Evolutionary conservation across 2,329 filamentous ascomycete species (phyloP).

Genomic region (Trichoderma asperellum): DNA sequence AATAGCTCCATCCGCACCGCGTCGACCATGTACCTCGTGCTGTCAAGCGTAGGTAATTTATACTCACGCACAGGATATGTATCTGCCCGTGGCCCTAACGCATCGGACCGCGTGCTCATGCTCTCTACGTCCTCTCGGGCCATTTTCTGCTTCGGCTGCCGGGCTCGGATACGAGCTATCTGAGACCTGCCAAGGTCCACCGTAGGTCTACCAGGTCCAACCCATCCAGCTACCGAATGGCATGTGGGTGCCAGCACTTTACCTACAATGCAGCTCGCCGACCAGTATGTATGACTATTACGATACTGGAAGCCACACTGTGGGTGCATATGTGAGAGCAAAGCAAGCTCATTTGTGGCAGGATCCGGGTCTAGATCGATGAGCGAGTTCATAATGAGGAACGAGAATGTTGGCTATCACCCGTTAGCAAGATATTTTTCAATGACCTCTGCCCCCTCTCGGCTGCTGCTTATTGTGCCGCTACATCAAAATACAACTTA

Average conservation of each 20-base stretch:
- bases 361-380: conserved; percentile 74
- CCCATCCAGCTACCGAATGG: conserved; percentile 71
- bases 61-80: conserved; percentile 71
- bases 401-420: conserved; percentile 63
- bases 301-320: conserved; percentile 77
- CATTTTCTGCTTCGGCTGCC: conserved; percentile 59
- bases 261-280: conserved; percentile 70
- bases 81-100: conserved; percentile 66
- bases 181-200: conserved; percentile 69
- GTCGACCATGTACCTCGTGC: conserved; percentile 62
- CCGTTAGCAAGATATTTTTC: conserved; percentile 4
- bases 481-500: conserved; percentile 44
- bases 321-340: conserved; percentile 69
- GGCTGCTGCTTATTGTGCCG: not conserved
- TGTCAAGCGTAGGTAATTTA: conserved; percentile 61
- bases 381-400: conserved; percentile 77
- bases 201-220: conserved; percentile 72
- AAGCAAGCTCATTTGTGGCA: conserved; percentile 65
- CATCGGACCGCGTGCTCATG: conserved; percentile 70
- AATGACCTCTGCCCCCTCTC: not conserved
- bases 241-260: conserved; percentile 77
- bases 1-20: conserved; percentile 72
- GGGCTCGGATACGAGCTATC: conserved; percentile 69
- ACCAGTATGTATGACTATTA: conserved; percentile 76
- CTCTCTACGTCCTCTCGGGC: conserved; percentile 63